Evolutionary conservation across 2,329 filamentous ascomycete genomes (phyloP).

Genomic region (Samsoniella hepiali): DNA sequence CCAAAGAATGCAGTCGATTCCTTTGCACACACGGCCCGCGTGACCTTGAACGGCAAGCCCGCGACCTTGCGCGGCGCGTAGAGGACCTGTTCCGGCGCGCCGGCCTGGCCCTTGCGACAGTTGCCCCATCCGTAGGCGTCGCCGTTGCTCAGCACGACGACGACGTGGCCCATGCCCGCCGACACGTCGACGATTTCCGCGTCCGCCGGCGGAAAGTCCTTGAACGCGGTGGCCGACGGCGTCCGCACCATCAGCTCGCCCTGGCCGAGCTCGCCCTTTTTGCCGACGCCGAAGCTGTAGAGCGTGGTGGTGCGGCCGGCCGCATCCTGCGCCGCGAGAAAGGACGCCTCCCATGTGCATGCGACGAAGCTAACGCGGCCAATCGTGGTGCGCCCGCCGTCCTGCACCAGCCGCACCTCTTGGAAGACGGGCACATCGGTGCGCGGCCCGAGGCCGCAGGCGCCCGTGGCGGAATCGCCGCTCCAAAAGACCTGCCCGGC

Average conservation of each 20-base stretch:
- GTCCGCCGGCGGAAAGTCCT: constrained; percentile 60
- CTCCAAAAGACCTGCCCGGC: constrained; percentile 60
- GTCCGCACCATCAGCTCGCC: constrained; percentile 51
- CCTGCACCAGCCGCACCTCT: constrained; percentile 34
- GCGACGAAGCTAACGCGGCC: constrained; percentile 47
- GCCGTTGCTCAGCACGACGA: constrained; percentile 71
- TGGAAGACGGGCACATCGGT: constrained; percentile 38
- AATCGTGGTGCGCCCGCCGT: constrained; percentile 27
- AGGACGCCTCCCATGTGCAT: constrained; percentile 75
- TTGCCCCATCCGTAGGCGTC: constrained; percentile 86
- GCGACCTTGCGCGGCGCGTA: constrained; percentile 60
- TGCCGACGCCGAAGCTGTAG: constrained; percentile 63
- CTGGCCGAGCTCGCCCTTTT: constrained; percentile 70
- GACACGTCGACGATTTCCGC: constrained; percentile 61
- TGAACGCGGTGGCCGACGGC: constrained; percentile 47
- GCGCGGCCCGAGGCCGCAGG: constrained; percentile 46
- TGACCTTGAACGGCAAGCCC: constrained; percentile 57
- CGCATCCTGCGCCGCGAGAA: constrained; percentile 53
- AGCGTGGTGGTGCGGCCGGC: constrained; percentile 46
- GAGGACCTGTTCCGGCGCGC: constrained; percentile 51
- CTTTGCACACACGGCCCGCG: constrained; percentile 70
- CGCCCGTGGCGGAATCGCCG: constrained; percentile 56
- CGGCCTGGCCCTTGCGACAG: constrained; percentile 80
- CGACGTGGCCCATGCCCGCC: constrained; percentile 74
- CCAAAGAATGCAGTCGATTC: constrained; percentile 79